Evolutionary conservation across 345 rosid genomes (phyloP).

Genomic region (Bretschneidera sinensis): DNA sequence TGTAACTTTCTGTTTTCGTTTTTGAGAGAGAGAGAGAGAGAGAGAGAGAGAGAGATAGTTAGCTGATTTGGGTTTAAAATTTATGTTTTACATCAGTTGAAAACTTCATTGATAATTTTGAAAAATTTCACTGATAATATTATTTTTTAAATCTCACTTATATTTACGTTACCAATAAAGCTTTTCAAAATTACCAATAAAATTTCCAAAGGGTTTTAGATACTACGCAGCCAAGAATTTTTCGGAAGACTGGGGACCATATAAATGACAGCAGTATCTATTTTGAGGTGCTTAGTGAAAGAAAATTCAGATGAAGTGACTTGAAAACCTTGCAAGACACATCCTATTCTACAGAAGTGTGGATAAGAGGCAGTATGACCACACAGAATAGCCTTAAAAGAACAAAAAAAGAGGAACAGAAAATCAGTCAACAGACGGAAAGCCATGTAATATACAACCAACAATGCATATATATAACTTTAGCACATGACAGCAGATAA

Average conservation of each 20-base stretch:
- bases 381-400: slow-evolving; percentile 23
- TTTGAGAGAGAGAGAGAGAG: no score
- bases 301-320: slow-evolving; percentile 16
- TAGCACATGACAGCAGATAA: slow-evolving; percentile 4
- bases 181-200: no score
- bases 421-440: slow-evolving; percentile 5
- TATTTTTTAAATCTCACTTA: no score
- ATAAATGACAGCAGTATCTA: background rate
- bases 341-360: slow-evolving; percentile 7
- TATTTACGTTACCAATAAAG: no score
- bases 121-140: no score
- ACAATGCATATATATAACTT: slow-evolving; percentile 17
- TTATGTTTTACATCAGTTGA: no score
- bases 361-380: slow-evolving; percentile 32
- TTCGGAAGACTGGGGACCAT: background rate
- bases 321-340: slow-evolving; percentile 14
- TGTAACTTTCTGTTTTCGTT: no score
- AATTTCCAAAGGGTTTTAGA: no score
- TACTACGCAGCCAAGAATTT: no score
- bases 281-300: slow-evolving; percentile 2
- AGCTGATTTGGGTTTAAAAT: no score
- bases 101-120: no score
- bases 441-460: slow-evolving; percentile 12
- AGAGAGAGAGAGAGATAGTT: no score
- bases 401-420: slow-evolving; percentile 9